These are phyloP conservation scores for Mycena galericulata DNA, from an alignment of 768 basidiomycete genomes.

Conservation along the genomic window DNA sequence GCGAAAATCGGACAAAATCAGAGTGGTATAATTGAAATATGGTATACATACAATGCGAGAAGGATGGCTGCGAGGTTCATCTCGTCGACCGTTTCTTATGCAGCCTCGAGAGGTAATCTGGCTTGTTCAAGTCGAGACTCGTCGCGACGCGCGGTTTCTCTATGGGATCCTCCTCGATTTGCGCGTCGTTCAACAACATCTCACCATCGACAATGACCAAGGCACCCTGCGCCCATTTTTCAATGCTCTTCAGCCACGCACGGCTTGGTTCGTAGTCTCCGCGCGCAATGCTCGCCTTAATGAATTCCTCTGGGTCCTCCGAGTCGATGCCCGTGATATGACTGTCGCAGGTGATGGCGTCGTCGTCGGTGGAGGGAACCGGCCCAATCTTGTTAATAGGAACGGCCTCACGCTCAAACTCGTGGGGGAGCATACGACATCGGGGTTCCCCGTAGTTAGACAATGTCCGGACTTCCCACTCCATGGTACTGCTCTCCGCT, in stretches of 20 bases:
- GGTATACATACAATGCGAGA: background rate
- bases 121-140: slow-evolving; percentile 8
- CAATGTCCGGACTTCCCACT: background rate
- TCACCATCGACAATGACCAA: background rate
- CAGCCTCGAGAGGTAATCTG: slow-evolving; percentile 2
- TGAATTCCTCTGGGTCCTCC: slow-evolving; percentile 9
- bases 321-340: slow-evolving; percentile 1
- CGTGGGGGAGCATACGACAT: slow-evolving; percentile 13
- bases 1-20: no score
- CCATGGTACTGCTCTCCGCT: background rate
- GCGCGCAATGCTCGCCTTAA: background rate
- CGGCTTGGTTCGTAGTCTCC: background rate
- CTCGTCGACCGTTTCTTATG: background rate
- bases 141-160: slow-evolving; percentile 18
- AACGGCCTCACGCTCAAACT: background rate
- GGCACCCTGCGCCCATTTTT: background rate
- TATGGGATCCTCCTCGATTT: slow-evolving; percentile 6
- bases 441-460: slow-evolving; percentile 14
- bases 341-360: slow-evolving; percentile 9
- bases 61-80: no score
- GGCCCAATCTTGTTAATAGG: background rate
- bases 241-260: background rate
- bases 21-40: background rate
- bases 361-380: background rate
- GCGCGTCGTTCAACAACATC: background rate